A percentile compares a stretch with the other conserved stretches of the same genome.
phyloP scores from a whole-genome alignment of 768 basidiomycete genomes.

The Xerocomus brunneocitrinus region DNA sequence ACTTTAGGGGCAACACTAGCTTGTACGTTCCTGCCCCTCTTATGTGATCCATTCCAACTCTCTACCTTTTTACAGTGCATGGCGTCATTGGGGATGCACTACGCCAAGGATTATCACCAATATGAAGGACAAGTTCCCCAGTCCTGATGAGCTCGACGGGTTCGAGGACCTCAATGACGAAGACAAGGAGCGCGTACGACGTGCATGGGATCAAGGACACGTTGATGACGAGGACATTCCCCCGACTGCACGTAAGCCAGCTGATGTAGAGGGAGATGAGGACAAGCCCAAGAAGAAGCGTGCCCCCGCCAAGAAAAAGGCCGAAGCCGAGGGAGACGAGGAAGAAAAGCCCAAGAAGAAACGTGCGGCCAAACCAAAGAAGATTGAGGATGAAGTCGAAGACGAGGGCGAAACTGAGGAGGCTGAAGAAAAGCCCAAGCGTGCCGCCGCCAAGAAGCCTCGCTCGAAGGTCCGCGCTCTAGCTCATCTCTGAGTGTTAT shows the following conservation, averaged over 20 bases:
- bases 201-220: conserved; percentile 72
- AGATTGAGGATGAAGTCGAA: conserved; percentile 31
- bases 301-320: conserved; percentile 34
- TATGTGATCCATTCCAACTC: background rate
- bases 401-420: conserved; percentile 33
- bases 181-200: conserved; percentile 66
- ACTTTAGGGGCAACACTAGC: conserved; percentile 61
- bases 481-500: conserved; percentile 3
- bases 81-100: conserved; percentile 91
- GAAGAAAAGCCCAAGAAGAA: conserved; percentile 36
- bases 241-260: conserved; percentile 59
- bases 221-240: conserved; percentile 86
- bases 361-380: conserved; percentile 30
- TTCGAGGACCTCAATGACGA: conserved; percentile 67
- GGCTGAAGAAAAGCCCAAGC: conserved; percentile 27
- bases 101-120: conserved; percentile 67
- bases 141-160: conserved; percentile 74
- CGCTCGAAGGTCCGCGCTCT: conserved; percentile 33
- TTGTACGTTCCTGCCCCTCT: conserved; percentile 45
- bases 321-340: conserved; percentile 31
- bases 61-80: conserved; percentile 43
- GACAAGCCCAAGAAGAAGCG: conserved; percentile 54
- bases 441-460: conserved; percentile 32
- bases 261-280: conserved; percentile 44
- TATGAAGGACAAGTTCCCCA: conserved; percentile 57